Conservation (phyloP, 2,329 filamentous ascomycete species). For the Fusarium subtropicale region DNA sequence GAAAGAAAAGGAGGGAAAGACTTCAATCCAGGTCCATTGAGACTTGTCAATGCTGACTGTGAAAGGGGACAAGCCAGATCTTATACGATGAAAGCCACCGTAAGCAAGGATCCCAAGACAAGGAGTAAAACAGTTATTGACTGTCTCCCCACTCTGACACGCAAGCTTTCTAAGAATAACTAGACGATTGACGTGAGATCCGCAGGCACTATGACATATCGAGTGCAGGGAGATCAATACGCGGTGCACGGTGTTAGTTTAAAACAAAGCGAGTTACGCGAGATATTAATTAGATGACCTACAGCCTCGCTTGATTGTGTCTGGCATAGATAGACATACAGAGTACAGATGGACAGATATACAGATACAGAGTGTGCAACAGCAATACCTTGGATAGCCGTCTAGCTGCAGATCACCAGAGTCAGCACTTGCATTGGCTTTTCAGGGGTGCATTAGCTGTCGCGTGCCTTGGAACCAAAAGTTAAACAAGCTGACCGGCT, state of each 20-base stretch:
- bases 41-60: background rate
- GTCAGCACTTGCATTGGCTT: background rate
- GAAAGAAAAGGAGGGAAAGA: slow-evolving; percentile 11
- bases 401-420: background rate
- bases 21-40: slow-evolving; percentile 30
- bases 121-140: slow-evolving; percentile 25
- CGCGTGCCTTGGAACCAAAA: slow-evolving; percentile 8
- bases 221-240: slow-evolving; percentile 14
- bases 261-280: background rate
- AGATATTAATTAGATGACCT: background rate
- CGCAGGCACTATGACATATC: slow-evolving; percentile 19
- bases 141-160: slow-evolving; percentile 24
- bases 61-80: slow-evolving; percentile 11
- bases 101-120: slow-evolving; percentile 29
- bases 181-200: slow-evolving; percentile 19
- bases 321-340: background rate
- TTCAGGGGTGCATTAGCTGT: slow-evolving; percentile 26
- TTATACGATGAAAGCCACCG: slow-evolving; percentile 29
- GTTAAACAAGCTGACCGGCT: slow-evolving; percentile 8
- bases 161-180: slow-evolving; percentile 39
- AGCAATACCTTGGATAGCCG: background rate
- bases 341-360: too few relatives aligned
- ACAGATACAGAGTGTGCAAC: background rate
- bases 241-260: slow-evolving; percentile 25
- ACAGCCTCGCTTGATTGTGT: too few relatives aligned